phyloP scores from a whole-genome alignment of 192 early-diverging fungal genomes.

The Oehlia diaphana region DNA sequence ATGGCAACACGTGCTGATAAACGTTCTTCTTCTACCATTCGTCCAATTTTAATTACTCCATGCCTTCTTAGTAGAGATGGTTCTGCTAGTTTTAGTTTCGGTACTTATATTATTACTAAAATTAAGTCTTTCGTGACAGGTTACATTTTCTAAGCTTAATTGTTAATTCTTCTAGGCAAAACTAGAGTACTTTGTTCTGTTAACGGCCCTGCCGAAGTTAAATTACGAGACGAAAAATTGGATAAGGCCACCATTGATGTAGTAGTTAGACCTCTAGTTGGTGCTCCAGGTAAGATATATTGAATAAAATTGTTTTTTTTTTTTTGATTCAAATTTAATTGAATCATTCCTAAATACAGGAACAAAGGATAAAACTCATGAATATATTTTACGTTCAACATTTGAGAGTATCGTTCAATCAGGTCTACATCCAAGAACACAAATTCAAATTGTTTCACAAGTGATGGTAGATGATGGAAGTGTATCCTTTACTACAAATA shows the following conservation, averaged over 20 bases:
- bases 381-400: conserved; percentile 67
- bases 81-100: conserved; percentile 78
- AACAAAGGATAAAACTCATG: conserved; percentile 74
- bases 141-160: not conserved
- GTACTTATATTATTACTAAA: conserved; percentile 39
- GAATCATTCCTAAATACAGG: conserved; percentile 29
- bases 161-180: conserved; percentile 45
- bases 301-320: not conserved
- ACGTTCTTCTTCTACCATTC: conserved; percentile 35
- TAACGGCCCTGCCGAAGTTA: conserved; percentile 86
- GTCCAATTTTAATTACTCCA: conserved; percentile 69
- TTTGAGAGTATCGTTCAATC: conserved; percentile 74
- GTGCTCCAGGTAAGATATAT: conserved; percentile 46
- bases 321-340: not conserved
- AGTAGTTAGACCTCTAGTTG: conserved; percentile 66
- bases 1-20: not conserved
- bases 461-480: conserved; percentile 83
- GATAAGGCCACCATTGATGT: conserved; percentile 88
- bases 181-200: conserved; percentile 78
- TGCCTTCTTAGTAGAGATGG: conserved; percentile 81
- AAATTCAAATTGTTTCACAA: conserved; percentile 86
- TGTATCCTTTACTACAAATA: conserved; percentile 46
- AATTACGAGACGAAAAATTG: conserved; percentile 82
- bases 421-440: conserved; percentile 84
- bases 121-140: not conserved